These are phyloP conservation scores for Aspergillus sp. DNA, from an alignment of 2,329 filamentous ascomycete species.

Conservation along the genomic window DNA sequence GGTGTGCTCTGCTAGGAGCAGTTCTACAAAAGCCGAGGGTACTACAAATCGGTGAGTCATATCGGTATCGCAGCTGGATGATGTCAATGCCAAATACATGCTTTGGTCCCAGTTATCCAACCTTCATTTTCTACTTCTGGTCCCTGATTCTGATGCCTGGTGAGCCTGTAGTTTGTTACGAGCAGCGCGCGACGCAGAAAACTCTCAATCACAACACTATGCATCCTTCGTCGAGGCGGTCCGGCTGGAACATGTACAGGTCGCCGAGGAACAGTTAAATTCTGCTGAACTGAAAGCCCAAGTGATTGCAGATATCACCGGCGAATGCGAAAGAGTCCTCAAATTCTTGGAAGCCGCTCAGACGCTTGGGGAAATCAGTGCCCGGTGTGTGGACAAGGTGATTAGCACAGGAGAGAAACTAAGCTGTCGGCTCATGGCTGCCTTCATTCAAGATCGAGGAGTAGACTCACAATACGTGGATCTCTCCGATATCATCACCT, in stretches of 20 bases:
- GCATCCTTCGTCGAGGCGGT: slow-evolving; percentile 74
- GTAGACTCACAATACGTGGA: slow-evolving; percentile 88
- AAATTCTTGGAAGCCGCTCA: slow-evolving; percentile 67
- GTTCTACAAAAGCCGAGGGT: slow-evolving; percentile 87
- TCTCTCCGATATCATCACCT: slow-evolving; percentile 74
- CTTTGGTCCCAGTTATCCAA: too few relatives aligned
- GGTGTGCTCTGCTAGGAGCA: slow-evolving; percentile 92
- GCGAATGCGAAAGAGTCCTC: slow-evolving; percentile 74
- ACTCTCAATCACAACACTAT: slow-evolving; percentile 53
- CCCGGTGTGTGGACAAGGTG: slow-evolving; percentile 77
- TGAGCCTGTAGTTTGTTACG: slow-evolving; percentile 35
- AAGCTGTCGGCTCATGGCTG: slow-evolving; percentile 86
- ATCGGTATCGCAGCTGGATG: background rate
- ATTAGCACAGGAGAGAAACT: slow-evolving; percentile 95
- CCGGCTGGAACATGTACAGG: slow-evolving; percentile 72
- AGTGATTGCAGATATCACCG: slow-evolving; percentile 64
- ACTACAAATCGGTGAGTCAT: slow-evolving; percentile 84
- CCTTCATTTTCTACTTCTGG: background rate
- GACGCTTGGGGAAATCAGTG: slow-evolving; percentile 64
- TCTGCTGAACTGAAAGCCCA: slow-evolving; percentile 53
- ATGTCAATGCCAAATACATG: too few relatives aligned
- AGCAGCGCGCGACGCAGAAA: slow-evolving; percentile 47
- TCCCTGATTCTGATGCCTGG: slow-evolving; percentile 4
- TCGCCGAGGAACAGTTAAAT: slow-evolving; percentile 60
- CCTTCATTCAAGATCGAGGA: slow-evolving; percentile 72